phyloP scores from a whole-genome alignment of 225 moss, liverwort and hornwort genomes.

The Physcomitrellopsis africana region DNA sequence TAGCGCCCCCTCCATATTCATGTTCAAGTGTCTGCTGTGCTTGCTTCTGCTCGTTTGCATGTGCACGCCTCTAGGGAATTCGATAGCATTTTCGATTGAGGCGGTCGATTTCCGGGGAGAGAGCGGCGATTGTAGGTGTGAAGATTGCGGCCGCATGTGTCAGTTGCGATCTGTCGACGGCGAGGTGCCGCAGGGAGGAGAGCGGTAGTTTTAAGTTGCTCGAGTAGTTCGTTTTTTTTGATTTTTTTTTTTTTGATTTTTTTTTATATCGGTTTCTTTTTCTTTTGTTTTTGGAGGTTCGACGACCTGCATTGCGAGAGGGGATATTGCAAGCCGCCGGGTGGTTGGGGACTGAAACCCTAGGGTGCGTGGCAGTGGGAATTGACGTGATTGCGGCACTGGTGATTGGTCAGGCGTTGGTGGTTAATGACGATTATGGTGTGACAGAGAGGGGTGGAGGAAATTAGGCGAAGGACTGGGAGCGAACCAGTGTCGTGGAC shows the following conservation, averaged over 20 bases:
- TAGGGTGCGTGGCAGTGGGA: conserved; percentile 20
- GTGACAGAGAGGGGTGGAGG: conserved; percentile 38
- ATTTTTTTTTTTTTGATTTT: not conserved
- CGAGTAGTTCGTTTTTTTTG: not conserved
- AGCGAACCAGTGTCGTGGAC: conserved; percentile 39
- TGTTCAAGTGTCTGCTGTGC: no score
- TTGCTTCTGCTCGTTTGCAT: not conserved
- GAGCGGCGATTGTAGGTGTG: not conserved
- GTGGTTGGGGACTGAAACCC: conserved; percentile 28
- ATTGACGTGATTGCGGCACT: conserved; percentile 25
- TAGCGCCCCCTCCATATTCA: not conserved
- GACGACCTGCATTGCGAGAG: conserved; percentile 25
- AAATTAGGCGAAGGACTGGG: conserved; percentile 37
- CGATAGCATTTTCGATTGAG: conserved; percentile 13
- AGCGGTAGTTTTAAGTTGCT: not conserved
- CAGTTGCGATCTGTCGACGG: conserved; percentile 34
- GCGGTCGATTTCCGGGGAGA: not conserved
- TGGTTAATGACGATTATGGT: conserved; percentile 25
- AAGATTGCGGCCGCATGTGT: conserved; percentile 17
- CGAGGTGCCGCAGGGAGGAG: conserved; percentile 1
- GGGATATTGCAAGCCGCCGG: not conserved
- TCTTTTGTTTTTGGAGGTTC: not conserved
- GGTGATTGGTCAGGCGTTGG: conserved; percentile 32
- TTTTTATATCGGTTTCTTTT: no score
- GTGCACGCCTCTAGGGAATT: conserved; percentile 8